Percentiles rank a stretch among this genome's conserved stretches.
Evolutionary conservation across 228 moss, liverwort and hornwort genomes (phyloP).

Genomic region (Sphagnum fallax): DNA sequence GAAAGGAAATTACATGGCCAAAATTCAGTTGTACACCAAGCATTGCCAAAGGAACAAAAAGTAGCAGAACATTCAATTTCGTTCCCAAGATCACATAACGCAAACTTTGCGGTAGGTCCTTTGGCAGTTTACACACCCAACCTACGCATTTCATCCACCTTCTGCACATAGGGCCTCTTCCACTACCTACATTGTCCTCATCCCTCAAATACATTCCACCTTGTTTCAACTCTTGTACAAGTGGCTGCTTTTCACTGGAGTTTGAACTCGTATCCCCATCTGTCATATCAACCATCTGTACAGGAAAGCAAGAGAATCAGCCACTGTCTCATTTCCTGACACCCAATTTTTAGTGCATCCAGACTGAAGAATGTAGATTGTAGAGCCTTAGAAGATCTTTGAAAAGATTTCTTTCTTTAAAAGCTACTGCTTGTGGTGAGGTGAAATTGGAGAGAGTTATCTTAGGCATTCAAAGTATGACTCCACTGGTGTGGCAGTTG

Average conservation of each 20-base stretch:
- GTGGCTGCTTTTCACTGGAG: conserved; percentile 1
- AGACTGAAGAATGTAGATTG: too few relatives aligned
- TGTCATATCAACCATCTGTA: conserved; percentile 21
- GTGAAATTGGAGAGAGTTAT: too few relatives aligned
- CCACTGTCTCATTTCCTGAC: background rate
- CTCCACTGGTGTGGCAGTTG: too few relatives aligned
- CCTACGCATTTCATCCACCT: conserved; percentile 6
- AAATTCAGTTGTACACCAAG: conserved; percentile 37
- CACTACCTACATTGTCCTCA: too few relatives aligned
- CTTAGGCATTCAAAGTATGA: too few relatives aligned
- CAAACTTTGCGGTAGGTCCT: conserved; percentile 15
- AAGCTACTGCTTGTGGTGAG: too few relatives aligned
- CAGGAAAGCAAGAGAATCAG: background rate
- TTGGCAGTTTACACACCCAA: conserved; percentile 18
- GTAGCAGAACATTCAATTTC: conserved; percentile 54
- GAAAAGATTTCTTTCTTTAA: too few relatives aligned
- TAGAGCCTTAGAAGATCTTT: too few relatives aligned
- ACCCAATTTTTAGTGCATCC: too few relatives aligned
- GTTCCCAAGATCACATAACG: conserved; percentile 57
- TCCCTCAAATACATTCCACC: conserved; percentile 4
- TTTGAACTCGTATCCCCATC: conserved; percentile 2
- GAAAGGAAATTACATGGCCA: conserved; percentile 29
- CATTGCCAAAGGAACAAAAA: conserved; percentile 59
- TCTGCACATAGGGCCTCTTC: too few relatives aligned
- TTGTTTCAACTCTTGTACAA: conserved; percentile 14